Conservation (phyloP, 2,329 filamentous ascomycete genomes). For the Colletotrichum sidae region DNA sequence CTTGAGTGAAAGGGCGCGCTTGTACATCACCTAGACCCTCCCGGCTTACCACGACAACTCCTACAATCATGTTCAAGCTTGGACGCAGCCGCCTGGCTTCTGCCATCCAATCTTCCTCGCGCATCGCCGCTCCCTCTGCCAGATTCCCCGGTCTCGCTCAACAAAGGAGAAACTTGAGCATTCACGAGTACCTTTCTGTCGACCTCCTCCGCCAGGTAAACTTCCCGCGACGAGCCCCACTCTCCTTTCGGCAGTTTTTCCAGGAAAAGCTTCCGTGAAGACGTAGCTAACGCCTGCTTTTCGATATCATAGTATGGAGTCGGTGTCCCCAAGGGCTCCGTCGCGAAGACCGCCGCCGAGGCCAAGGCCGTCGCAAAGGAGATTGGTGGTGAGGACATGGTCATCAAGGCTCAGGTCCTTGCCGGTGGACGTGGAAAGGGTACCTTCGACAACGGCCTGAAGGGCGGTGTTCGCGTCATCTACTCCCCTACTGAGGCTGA, state of each 20-base stretch:
- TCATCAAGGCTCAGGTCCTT: constrained; percentile 99
- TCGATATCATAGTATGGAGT: constrained; percentile 81
- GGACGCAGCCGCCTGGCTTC: constrained; percentile 84
- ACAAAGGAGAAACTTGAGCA: constrained; percentile 90
- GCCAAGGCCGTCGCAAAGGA: constrained; percentile 91
- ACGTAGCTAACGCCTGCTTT: constrained; percentile 38
- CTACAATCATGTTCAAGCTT: constrained; percentile 83
- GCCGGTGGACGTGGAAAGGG: constrained; percentile 98
- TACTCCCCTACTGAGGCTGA: constrained; percentile 97
- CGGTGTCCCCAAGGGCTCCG: constrained; percentile 89
- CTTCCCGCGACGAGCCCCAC: constrained; percentile 28
- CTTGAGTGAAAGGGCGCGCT: constrained; percentile 27
- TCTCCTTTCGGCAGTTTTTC: constrained; percentile 33
- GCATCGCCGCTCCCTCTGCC: constrained; percentile 57
- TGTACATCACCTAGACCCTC: constrained; percentile 1
- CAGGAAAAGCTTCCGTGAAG: constrained; percentile 13
- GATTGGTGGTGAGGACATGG: constrained; percentile 95
- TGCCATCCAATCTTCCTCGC: constrained; percentile 76
- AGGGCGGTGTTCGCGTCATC: constrained; percentile 98
- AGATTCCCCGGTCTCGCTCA: constrained; percentile 73
- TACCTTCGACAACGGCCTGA: constrained; percentile 96
- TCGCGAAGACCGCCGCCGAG: constrained; percentile 85
- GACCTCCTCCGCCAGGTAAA: constrained; percentile 83
- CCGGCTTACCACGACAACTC: constrained; percentile 13
- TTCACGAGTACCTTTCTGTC: constrained; percentile 98